Evolutionary conservation across 257 asterid genomes (phyloP), one percentile per base, ranked within the genome.

Genomic region (Leptodermis oblonga): DNA sequence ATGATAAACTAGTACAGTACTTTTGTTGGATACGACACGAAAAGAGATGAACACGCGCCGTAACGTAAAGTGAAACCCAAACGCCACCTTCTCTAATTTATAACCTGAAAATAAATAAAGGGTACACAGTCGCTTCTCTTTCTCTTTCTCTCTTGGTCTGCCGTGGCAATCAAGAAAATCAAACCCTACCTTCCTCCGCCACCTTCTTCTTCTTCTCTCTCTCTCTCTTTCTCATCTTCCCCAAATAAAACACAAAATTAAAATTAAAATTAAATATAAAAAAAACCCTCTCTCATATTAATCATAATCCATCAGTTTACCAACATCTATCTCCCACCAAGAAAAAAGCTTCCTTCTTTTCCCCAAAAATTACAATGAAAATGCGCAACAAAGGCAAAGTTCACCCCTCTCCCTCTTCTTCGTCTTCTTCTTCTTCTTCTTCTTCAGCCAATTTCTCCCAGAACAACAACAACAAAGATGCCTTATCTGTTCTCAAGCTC

Each of bases 341-440:
- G n/a, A n/a, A n/a, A n/a, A n/a, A n/a, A n/a, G n/a, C n/a, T n/a
- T n/a, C n/a, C n/a, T n/a, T n/a, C n/a, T n/a, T n/a, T n/a, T n/a
- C n/a, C 14, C 61, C 61, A n/a, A 48, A 37, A 51, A 34, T 64
- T 46, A 39, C 70, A 39, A 80, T 75, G 84, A 84, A 81, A 60
- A 86, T 85, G 89, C 83, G 88, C 83, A 83, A 79, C 88, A 85
- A 85, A 78, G 94, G 92, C 76, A 90, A 83, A 82, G 87, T 90
- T 31, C 95, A 90, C 31, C 95, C 95, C 42, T 84, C 83, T 22
- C 85, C 80, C 20, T 48, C 95, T 0, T 67, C 90, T 9, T 67
- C 82, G 1, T 63, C 88, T 1, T 41, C 83, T 0, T 64, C 85
- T 4, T 33, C 65, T 12, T 31, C 64, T 0, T 63, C 83, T 0